Evolutionary conservation across 2,329 filamentous ascomycete genomes (phyloP).

Genomic region (Epichloe aotearoae): DNA sequence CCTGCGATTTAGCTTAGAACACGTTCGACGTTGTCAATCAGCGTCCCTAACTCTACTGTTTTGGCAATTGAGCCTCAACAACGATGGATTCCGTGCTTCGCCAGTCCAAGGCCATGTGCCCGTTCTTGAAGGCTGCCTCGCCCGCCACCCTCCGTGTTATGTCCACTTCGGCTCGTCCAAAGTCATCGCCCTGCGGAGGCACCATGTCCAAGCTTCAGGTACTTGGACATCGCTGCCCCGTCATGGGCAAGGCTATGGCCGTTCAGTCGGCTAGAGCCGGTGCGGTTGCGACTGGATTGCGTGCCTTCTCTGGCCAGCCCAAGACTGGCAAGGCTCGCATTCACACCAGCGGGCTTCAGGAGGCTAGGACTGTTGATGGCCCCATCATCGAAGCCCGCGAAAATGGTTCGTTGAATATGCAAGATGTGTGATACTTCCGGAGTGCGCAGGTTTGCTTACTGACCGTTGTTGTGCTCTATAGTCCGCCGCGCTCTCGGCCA

Average conservation of each 20-base stretch:
- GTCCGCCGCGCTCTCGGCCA: conserved; percentile 1
- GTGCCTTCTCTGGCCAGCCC: conserved; percentile 36
- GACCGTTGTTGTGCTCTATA: neutral
- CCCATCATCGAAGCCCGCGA: conserved; percentile 34
- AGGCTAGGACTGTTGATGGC: conserved; percentile 64
- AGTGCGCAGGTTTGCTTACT: neutral
- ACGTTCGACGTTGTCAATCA: neutral
- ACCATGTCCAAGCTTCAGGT: conserved; percentile 96
- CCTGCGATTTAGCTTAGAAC: neutral
- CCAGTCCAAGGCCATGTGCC: conserved; percentile 93
- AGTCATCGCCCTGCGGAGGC: conserved; percentile 65
- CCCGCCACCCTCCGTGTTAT: conserved; percentile 83
- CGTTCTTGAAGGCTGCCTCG: conserved; percentile 90
- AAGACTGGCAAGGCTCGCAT: conserved; percentile 55
- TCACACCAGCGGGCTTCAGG: conserved; percentile 67
- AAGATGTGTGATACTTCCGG: neutral
- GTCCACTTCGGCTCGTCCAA: conserved; percentile 56
- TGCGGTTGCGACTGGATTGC: conserved; percentile 34
- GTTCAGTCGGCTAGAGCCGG: conserved; percentile 57
- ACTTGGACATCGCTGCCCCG: conserved; percentile 84
- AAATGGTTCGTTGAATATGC: conserved; percentile 28
- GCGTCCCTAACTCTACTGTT: neutral
- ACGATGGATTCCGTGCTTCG: conserved; percentile 86
- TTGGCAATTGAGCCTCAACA: neutral
- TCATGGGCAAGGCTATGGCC: conserved; percentile 96